Percentiles rank a stretch among this genome's conserved stretches.
Evolutionary conservation across 805 yeast species (phyloP).

Genomic region (Cyberlindnera mississippiensis): DNA sequence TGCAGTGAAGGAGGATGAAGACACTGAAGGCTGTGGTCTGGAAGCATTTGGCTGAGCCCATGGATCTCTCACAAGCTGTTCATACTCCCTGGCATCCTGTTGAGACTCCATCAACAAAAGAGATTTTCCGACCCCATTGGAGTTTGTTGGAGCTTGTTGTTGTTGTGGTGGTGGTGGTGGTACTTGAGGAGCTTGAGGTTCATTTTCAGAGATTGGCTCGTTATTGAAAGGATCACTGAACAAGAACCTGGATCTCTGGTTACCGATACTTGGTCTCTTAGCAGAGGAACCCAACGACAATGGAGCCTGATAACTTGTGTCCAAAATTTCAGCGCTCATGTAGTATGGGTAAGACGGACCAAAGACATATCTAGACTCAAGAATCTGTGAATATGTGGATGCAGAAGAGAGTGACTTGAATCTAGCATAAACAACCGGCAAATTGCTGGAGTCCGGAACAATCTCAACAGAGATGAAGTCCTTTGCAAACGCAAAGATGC

Average conservation of each 20-base stretch:
- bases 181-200: no score
- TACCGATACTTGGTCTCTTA: constrained; percentile 52
- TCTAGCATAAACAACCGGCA: constrained; percentile 40
- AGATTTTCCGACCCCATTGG: constrained; percentile 39
- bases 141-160: constrained; percentile 15
- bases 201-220: constrained; percentile 24
- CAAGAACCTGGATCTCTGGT: constrained; percentile 63
- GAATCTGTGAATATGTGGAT: constrained; percentile 36
- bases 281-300: constrained; percentile 27
- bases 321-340: constrained; percentile 40
- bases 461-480: constrained; percentile 54
- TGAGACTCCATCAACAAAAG: constrained; percentile 37
- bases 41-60: constrained; percentile 28
- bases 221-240: constrained; percentile 61
- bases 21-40: constrained; percentile 6
- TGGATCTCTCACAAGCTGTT: constrained; percentile 42
- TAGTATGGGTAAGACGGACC: constrained; percentile 43
- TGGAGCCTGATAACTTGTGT: constrained; percentile 20
- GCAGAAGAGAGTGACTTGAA: constrained; percentile 44
- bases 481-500: constrained; percentile 65
- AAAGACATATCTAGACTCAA: constrained; percentile 43
- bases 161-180: constrained; percentile 9
- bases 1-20: constrained; percentile 5
- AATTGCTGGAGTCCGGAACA: constrained; percentile 31
- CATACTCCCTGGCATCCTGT: constrained; percentile 36